Percentiles rank a stretch among this genome's conserved stretches.
Conservation (phyloP, 2,329 filamentous ascomycete genomes). For the Pyricularia pennisetigena region DNA sequence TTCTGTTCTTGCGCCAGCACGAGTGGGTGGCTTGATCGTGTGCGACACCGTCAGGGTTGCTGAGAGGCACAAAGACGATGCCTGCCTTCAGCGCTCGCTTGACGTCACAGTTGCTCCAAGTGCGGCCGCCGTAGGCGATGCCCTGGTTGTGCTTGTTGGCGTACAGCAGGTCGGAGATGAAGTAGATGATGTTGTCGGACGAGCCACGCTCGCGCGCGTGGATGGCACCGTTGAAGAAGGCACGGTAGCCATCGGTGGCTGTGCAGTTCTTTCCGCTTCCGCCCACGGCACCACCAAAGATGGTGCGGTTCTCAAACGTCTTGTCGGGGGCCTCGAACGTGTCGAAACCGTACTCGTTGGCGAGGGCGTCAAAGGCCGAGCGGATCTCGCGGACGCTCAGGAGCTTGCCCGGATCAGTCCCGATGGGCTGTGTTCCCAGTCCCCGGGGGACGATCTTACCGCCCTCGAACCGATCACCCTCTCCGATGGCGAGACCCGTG, state of each 20-base stretch:
- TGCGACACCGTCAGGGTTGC: conserved; percentile 43
- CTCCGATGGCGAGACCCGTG: conserved; percentile 26
- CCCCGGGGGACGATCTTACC: conserved; percentile 27
- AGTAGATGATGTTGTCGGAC: conserved; percentile 46
- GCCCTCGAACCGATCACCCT: conserved; percentile 29
- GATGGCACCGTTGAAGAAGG: conserved; percentile 42
- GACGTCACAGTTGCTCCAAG: conserved; percentile 42
- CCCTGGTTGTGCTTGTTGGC: conserved; percentile 38
- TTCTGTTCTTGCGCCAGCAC: conserved; percentile 49
- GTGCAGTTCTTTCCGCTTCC: conserved; percentile 28
- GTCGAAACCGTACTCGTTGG: conserved; percentile 25
- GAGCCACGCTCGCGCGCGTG: conserved; percentile 50
- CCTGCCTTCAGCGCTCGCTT: conserved; percentile 38
- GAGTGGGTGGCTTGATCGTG: conserved; percentile 37
- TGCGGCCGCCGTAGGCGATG: conserved; percentile 39
- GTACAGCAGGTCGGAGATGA: conserved; percentile 44
- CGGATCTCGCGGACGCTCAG: conserved; percentile 34
- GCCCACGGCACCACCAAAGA: conserved; percentile 21
- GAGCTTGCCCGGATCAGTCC: conserved; percentile 26
- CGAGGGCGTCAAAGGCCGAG: conserved; percentile 31
- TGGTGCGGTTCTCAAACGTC: conserved; percentile 30
- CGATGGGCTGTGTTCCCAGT: conserved; percentile 25
- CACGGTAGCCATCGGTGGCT: conserved; percentile 19
- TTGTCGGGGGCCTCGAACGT: conserved; percentile 30
- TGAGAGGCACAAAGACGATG: conserved; percentile 41